Base-by-base conservation (phyloP, 2,329 filamentous ascomycete species). In the Claviceps citrina region DNA sequence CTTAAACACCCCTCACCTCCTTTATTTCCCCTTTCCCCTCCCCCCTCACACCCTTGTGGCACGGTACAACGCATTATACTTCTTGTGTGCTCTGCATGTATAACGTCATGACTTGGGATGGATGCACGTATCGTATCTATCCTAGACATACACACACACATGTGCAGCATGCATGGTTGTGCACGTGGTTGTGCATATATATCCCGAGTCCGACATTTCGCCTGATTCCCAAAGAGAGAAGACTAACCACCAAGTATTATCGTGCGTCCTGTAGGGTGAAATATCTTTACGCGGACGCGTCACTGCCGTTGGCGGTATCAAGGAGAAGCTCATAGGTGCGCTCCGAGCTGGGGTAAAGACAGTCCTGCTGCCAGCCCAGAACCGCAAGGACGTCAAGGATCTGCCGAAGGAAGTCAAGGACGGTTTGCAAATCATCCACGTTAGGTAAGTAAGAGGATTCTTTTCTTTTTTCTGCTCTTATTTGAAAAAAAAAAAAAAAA, bases 241-340 rank as follows among this genome's bases (percentile, higher is more conserved):
- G n/a, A 13, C 33, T 36, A 13, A 36, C 24, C 9, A 26, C 20
- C 18, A 13, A 5, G 16, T 24, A 19, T n/a, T 18, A n/a, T 26
- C 13, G 27, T 9, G 13, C 26, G 19, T 32, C 9, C 22, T 37
- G 13, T 38, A 75, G 70, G 75, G 76, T 46, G 76, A 80, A 54
- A 76, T 80, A 45, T 85, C 82, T 42, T 74, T 98, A 20, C 76
- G 91, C 31, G 91, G 91, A 18, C 78, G 86, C 47, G 82, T 98
- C 42, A 84, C 91, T 62, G 85, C 89, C 20, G 91, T 98, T 27
- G 91, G 91, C 39, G 91, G 91, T 15, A 96, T 98, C 65, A 95
- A 96, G 64, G 89, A 98, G 73, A 98, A 98, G 62, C 70, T 96
- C 39, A 96, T 98, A 55, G 91, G 91, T 18, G 91, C 91, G 7